These are phyloP conservation scores for Cytospora leucostoma DNA, from an alignment of 2,329 filamentous ascomycete species.

Conservation along the genomic window DNA sequence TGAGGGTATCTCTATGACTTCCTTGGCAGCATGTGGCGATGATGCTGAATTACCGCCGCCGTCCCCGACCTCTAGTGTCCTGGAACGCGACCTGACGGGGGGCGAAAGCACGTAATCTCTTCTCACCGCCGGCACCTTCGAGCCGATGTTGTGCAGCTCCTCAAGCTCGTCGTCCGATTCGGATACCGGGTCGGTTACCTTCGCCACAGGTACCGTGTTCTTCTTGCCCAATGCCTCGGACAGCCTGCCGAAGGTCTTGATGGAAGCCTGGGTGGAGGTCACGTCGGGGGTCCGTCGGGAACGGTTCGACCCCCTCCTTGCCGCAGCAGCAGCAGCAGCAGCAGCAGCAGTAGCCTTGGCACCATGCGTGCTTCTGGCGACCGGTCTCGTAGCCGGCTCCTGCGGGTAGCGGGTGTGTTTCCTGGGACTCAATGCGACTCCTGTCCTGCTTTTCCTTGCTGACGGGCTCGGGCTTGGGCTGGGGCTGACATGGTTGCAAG, in stretches of 20 bases:
- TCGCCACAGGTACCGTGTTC: background rate
- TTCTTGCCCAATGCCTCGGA: slow-evolving; percentile 16
- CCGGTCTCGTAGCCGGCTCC: background rate
- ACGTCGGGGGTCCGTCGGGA: background rate
- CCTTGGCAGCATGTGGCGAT: background rate
- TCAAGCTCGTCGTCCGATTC: slow-evolving; percentile 32
- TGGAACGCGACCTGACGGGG: background rate
- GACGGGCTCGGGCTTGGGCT: background rate
- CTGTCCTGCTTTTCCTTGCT: background rate
- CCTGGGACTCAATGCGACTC: background rate
- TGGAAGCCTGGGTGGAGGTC: slow-evolving; percentile 12
- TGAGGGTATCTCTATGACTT: background rate
- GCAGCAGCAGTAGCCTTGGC: background rate
- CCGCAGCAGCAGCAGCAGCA: background rate
- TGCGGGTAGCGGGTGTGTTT: slow-evolving; percentile 5
- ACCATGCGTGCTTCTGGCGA: slow-evolving; percentile 15
- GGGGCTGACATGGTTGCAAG: background rate
- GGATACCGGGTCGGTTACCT: background rate
- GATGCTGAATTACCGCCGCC: background rate
- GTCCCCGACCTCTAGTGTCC: background rate
- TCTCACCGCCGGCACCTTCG: slow-evolving; percentile 35
- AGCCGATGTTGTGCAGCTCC: slow-evolving; percentile 44
- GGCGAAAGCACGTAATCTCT: background rate
- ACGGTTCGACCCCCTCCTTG: background rate
- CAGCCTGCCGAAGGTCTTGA: slow-evolving; percentile 37